A percentile compares a stretch with the other conserved stretches of the same genome.
These are phyloP conservation scores for Aspergillus carbonarius DNA, from an alignment of 2,329 filamentous ascomycete species.

Conservation along the genomic window DNA sequence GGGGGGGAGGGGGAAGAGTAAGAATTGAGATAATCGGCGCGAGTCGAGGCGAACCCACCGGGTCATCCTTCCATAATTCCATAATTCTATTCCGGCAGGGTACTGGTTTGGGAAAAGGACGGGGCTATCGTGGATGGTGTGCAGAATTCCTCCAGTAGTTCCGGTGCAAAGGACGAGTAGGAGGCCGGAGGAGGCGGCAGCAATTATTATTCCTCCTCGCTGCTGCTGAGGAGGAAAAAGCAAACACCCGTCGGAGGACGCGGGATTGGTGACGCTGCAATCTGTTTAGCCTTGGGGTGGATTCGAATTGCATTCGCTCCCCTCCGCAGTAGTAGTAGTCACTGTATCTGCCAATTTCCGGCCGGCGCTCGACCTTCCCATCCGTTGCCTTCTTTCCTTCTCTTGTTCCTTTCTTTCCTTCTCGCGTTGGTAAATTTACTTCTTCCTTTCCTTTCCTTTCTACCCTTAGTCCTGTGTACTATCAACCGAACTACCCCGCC, in stretches of 20 bases:
- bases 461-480: background rate
- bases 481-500: background rate
- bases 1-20: background rate
- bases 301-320: constrained; percentile 1
- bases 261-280: constrained; percentile 9
- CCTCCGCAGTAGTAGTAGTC: constrained; percentile 10
- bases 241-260: constrained; percentile 6
- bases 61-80: background rate
- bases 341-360: background rate
- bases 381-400: constrained; percentile 10
- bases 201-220: background rate
- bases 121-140: background rate
- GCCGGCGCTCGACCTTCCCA: constrained; percentile 1
- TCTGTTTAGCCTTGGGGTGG: constrained; percentile 4
- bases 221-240: constrained; percentile 4
- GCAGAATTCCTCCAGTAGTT: background rate
- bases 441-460: no score
- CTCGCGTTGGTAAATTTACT: background rate
- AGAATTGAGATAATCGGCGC: constrained; percentile 2
- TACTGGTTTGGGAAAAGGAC: background rate
- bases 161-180: background rate
- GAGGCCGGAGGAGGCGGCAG: background rate
- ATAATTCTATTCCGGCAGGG: background rate
- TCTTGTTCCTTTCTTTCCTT: constrained; percentile 11
- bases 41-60: background rate